phyloP scores from a whole-genome alignment of 2,329 filamentous ascomycete species.

The Fusarium incarnatum region DNA sequence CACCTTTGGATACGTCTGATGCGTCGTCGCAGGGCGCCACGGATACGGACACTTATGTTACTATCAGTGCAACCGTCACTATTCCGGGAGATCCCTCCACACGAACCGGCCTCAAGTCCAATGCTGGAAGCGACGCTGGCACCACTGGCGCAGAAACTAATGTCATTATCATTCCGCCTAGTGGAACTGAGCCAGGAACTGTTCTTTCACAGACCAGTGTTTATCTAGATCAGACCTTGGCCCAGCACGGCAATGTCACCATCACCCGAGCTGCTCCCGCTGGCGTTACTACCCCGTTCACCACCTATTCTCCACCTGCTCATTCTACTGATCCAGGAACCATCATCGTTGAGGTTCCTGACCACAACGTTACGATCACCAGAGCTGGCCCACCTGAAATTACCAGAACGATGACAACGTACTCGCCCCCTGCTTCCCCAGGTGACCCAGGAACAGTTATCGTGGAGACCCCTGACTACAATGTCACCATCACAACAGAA shows the following conservation, averaged over 20 bases:
- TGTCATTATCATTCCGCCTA: constrained; percentile 35
- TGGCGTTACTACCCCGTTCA: constrained; percentile 26
- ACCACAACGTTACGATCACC: constrained; percentile 34
- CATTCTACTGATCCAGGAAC: constrained; percentile 27
- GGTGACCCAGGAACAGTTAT: constrained; percentile 35
- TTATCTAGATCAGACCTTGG: constrained; percentile 31
- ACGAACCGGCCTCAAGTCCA: neutral
- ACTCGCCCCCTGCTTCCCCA: constrained; percentile 22
- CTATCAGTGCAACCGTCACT: constrained; percentile 24
- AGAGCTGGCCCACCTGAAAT: constrained; percentile 20
- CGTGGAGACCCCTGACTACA: constrained; percentile 32
- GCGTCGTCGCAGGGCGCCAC: neutral
- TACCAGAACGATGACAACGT: constrained; percentile 30
- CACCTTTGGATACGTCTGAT: constrained; percentile 15
- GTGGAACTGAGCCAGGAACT: constrained; percentile 36
- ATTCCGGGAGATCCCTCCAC: constrained; percentile 36
- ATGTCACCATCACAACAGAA: constrained; percentile 25
- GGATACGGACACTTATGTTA: constrained; percentile 22
- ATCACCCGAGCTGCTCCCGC: constrained; percentile 24
- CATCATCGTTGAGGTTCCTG: constrained; percentile 27
- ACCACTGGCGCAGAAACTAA: constrained; percentile 34
- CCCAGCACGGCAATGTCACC: constrained; percentile 31
- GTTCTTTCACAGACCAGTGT: constrained; percentile 34
- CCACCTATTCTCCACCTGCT: constrained; percentile 26
- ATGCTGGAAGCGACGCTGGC: neutral